Conservation (phyloP, 78 protist species). For the Polysphondylium violaceum region DNA sequence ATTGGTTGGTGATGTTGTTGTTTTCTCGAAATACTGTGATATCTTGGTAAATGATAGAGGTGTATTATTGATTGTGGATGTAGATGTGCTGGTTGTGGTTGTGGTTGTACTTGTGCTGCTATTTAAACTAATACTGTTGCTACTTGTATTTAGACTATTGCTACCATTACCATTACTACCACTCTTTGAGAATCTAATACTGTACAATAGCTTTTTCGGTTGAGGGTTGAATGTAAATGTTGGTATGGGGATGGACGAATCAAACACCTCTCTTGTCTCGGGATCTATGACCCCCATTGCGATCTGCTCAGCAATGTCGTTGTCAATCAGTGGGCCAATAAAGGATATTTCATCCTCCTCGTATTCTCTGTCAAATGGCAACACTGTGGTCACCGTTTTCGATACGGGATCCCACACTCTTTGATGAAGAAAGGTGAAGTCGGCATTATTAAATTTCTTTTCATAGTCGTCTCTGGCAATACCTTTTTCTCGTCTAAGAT, state of each 20-base stretch:
- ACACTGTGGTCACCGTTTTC: constrained; percentile 7
- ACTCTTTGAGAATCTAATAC: background rate
- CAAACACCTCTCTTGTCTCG: constrained; percentile 11
- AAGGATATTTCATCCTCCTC: background rate
- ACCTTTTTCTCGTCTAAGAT: background rate
- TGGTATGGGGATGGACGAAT: background rate
- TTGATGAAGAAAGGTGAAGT: constrained; percentile 88
- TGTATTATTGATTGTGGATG: background rate
- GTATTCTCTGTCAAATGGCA: constrained; percentile 48
- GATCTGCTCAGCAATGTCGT: constrained; percentile 35
- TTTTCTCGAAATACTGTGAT: background rate
- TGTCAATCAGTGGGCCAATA: constrained; percentile 50
- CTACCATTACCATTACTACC: too few species aligned
- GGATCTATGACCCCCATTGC: constrained; percentile 53
- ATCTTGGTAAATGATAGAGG: background rate
- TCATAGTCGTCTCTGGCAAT: constrained; percentile 74
- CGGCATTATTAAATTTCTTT: constrained; percentile 67
- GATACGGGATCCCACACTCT: constrained; percentile 84
- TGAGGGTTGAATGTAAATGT: constrained; percentile 19
- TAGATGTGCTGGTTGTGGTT: too few species aligned
- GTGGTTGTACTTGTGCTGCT: too few species aligned
- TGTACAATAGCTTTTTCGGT: constrained; percentile 32
- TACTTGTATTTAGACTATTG: too few species aligned
- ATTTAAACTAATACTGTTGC: too few species aligned
- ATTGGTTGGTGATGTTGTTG: background rate